These are phyloP conservation scores for Hyaloscypha bicolor DNA, from an alignment of 495 filamentous ascomycete species.

Conservation along the genomic window DNA sequence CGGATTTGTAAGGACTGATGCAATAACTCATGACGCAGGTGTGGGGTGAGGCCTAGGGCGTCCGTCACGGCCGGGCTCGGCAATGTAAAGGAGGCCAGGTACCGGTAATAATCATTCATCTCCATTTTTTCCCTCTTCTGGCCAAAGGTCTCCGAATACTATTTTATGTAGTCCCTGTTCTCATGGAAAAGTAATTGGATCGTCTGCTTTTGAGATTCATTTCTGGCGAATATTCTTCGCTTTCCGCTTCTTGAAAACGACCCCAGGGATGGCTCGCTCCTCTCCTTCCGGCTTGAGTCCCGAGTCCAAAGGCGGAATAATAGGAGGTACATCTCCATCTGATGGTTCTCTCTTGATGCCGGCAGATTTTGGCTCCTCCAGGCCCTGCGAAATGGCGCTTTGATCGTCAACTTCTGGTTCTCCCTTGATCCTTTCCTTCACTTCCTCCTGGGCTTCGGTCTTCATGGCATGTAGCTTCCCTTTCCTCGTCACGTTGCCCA, in stretches of 20 bases:
- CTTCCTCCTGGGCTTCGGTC: conserved; percentile 30
- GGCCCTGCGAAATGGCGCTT: conserved; percentile 3
- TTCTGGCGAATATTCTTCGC: conserved; percentile 70
- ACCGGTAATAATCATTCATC: neutral
- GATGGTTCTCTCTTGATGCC: conserved; percentile 30
- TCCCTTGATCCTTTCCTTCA: conserved; percentile 39
- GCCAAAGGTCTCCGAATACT: neutral
- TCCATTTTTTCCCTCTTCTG: neutral
- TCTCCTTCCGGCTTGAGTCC: conserved; percentile 26
- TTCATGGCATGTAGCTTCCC: conserved; percentile 19
- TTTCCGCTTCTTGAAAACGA: conserved; percentile 93
- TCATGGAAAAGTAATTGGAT: neutral
- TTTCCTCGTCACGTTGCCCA: conserved; percentile 47
- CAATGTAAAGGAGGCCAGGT: neutral
- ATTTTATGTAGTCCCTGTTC: neutral
- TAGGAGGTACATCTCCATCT: conserved; percentile 15
- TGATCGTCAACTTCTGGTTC: conserved; percentile 14
- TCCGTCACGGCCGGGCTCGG: neutral
- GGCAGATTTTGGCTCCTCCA: neutral
- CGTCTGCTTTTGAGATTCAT: conserved; percentile 21
- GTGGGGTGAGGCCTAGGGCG: neutral
- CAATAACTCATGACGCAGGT: neutral
- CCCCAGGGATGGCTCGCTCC: conserved; percentile 24
- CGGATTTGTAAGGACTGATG: neutral
- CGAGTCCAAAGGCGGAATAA: conserved; percentile 9